Conservation (phyloP, 1,284 basidiomycete species). For the Schizopora paradoxa region DNA sequence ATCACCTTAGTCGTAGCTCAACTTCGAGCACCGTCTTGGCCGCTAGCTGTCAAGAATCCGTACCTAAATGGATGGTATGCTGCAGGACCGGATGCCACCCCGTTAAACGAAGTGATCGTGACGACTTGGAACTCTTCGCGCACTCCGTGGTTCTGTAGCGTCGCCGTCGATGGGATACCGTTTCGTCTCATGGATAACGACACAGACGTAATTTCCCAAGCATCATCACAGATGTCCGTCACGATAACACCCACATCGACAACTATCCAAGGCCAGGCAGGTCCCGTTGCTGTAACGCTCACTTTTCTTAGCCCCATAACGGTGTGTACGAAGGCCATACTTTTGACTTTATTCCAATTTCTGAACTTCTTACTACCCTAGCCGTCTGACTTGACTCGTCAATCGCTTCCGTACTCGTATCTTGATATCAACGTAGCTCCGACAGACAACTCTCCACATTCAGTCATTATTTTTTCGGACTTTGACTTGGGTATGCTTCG, state of each 20-base stretch:
- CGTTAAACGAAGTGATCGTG: conserved; percentile 20
- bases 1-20: no score
- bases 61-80: conserved; percentile 32
- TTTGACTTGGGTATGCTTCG: conserved; percentile 24
- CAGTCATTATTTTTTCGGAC: conserved; percentile 35
- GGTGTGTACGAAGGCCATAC: neutral
- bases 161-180: conserved; percentile 11
- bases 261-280: neutral
- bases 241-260: conserved; percentile 1
- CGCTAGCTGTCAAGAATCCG: no score
- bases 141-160: no score
- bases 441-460: conserved; percentile 30
- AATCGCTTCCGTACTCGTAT: conserved; percentile 40
- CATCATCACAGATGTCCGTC: conserved; percentile 33
- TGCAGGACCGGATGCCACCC: conserved; percentile 34
- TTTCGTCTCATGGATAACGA: conserved; percentile 29
- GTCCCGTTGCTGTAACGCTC: neutral
- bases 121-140: no score
- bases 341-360: neutral
- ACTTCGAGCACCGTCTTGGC: no score
- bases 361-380: conserved; percentile 5
- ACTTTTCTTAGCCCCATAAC: conserved; percentile 6
- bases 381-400: conserved; percentile 26
- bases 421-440: conserved; percentile 32
- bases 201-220: conserved; percentile 30